Evolutionary conservation across 306 rosid species (phyloP), one percentile per base, ranked within the genome.

Genomic region (Mucuna pruriens): DNA sequence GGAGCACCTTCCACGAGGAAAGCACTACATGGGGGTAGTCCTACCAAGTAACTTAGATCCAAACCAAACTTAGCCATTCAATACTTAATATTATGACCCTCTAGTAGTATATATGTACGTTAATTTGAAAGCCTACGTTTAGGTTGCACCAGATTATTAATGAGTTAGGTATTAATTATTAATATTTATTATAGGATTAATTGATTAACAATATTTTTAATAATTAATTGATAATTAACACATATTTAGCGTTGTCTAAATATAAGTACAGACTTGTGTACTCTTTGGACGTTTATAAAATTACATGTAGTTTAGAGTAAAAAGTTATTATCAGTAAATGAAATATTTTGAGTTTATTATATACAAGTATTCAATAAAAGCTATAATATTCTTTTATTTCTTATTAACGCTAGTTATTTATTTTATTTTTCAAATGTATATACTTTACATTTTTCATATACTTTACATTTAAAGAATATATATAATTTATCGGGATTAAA

Each of bases 111-210:
- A 57, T 10, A 23, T 23, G 7, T 13, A 25, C 9, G 4, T 60
- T 63, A 58, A 20, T 58, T 65, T 63, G 49, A 65, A 38, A 65
- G n/a, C 73, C 73, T 67, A 67, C 6, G 0, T 67, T 67, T 40
- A 5, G 33, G 73, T 67, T 40, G 19, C 34, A 67, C 54, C 72
- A 10, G 31, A 39, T 38, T 66, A 39, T 66, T 17, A 20, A 39
- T 67, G 17, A 22, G 38, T 44, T 68, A 6, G 36, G 22, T 20
- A 42, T 68, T 8, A 13, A 36, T 9, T 68, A 6, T 19, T 40
- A 11, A 20, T 20, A 40, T 42, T 23, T 20, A 12, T 36, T 66
- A 2, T 38, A 64, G 5, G n/a, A 39, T 39, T 20, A 40, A 19
- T 20, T 66, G n/a, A 20, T 10, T 39, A 39, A 11, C 10, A 20